These are phyloP conservation scores for Tympanopsis confertula DNA, from an alignment of 2,329 filamentous ascomycete species.

Conservation along the genomic window DNA sequence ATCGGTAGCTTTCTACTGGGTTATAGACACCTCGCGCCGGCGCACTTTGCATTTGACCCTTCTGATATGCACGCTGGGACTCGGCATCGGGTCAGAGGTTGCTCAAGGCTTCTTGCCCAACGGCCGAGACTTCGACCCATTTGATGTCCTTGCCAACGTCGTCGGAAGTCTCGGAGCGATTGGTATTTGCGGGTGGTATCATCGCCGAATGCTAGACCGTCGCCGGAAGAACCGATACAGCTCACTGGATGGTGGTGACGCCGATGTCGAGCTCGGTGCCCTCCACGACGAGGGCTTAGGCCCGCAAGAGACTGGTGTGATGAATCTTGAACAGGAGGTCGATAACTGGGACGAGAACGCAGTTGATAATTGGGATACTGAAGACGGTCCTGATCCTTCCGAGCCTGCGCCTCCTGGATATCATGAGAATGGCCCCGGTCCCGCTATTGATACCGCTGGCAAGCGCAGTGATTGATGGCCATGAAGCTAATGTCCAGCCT, in stretches of 20 bases:
- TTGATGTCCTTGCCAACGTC: slow-evolving; percentile 80
- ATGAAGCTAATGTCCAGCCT: no score
- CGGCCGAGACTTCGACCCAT: slow-evolving; percentile 60
- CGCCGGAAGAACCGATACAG: slow-evolving; percentile 62
- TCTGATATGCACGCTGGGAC: slow-evolving; percentile 60
- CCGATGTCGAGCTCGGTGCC: slow-evolving; percentile 65
- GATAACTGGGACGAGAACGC: slow-evolving; percentile 91
- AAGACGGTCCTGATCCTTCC: background rate
- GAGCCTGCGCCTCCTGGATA: no score
- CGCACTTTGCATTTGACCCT: slow-evolving; percentile 77
- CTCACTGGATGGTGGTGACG: slow-evolving; percentile 34
- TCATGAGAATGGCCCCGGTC: no score
- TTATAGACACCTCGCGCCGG: slow-evolving; percentile 79
- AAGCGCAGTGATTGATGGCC: no score
- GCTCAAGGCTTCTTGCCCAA: slow-evolving; percentile 67
- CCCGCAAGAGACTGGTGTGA: background rate
- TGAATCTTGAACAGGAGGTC: slow-evolving; percentile 63
- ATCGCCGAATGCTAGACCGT: slow-evolving; percentile 87
- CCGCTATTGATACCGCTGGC: no score
- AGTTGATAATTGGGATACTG: slow-evolving; percentile 30
- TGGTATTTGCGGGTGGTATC: slow-evolving; percentile 77
- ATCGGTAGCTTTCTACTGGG: slow-evolving; percentile 88
- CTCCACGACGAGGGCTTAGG: slow-evolving; percentile 11
- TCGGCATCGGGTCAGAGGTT: slow-evolving; percentile 66
- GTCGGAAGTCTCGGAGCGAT: slow-evolving; percentile 64